phyloP scores from a whole-genome alignment of 129 eudicot species.

The Sambucus nigra region DNA sequence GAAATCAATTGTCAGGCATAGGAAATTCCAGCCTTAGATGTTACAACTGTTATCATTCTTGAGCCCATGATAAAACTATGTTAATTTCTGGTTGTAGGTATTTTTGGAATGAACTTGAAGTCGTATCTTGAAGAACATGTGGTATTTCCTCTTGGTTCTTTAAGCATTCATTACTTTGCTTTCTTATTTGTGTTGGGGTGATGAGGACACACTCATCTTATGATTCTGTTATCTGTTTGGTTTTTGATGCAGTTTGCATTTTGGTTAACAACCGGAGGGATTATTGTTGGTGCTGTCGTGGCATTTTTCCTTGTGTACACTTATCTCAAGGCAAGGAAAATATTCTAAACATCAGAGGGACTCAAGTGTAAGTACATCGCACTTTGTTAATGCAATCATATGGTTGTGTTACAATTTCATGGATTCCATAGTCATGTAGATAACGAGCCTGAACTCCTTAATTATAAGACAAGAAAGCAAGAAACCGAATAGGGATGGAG shows the following conservation, averaged over 20 bases:
- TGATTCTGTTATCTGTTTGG: neutral
- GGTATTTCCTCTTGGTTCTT: slow-evolving; percentile 32
- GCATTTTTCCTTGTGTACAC: slow-evolving; percentile 74
- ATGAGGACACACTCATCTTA: neutral
- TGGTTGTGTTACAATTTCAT: too few species aligned
- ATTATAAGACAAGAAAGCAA: neutral
- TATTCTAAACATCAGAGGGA: slow-evolving; percentile 31
- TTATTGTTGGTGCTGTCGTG: slow-evolving; percentile 63
- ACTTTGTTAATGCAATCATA: too few species aligned
- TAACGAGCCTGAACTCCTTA: neutral
- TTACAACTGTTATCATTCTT: too few species aligned
- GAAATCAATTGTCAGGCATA: too few species aligned
- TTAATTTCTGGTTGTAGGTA: slow-evolving; percentile 39
- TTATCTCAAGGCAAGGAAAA: slow-evolving; percentile 69
- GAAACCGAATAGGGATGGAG: too few species aligned
- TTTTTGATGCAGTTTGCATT: slow-evolving; percentile 72
- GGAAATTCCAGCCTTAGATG: too few species aligned
- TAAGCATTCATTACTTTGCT: neutral
- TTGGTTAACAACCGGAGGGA: slow-evolving; percentile 90
- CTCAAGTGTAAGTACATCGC: slow-evolving; percentile 8
- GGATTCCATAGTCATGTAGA: neutral
- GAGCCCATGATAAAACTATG: neutral
- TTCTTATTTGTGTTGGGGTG: slow-evolving; percentile 2
- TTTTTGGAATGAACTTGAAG: slow-evolving; percentile 97
- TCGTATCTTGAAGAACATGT: slow-evolving; percentile 90